phyloP scores from a whole-genome alignment of 805 yeast species.

The Metschnikowia anglica region DNA sequence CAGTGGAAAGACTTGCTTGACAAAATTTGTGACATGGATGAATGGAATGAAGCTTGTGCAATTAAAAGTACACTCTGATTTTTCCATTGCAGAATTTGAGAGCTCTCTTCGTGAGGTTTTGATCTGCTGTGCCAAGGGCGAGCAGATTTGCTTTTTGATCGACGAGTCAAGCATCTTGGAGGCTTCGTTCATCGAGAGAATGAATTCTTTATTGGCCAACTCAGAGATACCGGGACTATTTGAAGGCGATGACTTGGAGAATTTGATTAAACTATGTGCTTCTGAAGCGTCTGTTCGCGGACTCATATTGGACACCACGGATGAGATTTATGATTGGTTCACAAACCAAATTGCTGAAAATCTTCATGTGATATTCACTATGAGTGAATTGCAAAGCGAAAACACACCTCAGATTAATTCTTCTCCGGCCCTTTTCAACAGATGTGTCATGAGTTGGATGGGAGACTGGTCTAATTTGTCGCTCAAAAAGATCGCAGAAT shows the following conservation, averaged over 20 bases:
- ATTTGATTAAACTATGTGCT: conserved; percentile 53
- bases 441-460: conserved; percentile 89
- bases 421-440: conserved; percentile 85
- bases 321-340: conserved; percentile 77
- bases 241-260: conserved; percentile 63
- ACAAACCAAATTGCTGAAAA: conserved; percentile 62
- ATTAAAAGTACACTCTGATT: conserved; percentile 55
- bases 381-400: conserved; percentile 44
- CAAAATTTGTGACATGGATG: conserved; percentile 88
- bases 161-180: conserved; percentile 80
- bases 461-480: conserved; percentile 71
- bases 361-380: conserved; percentile 79
- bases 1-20: conserved; percentile 75
- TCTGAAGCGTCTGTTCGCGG: conserved; percentile 63
- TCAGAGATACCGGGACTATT: conserved; percentile 90
- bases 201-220: conserved; percentile 91
- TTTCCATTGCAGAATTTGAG: conserved; percentile 65
- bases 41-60: conserved; percentile 67
- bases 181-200: conserved; percentile 79
- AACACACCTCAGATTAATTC: conserved; percentile 52
- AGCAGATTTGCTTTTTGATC: conserved; percentile 65
- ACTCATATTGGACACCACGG: conserved; percentile 58
- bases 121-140: conserved; percentile 47
- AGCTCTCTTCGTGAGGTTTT: conserved; percentile 55
- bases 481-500: conserved; percentile 48